Evolutionary conservation across 208 protist species (phyloP).

Genomic region (Angomonas ambiguus): DNA sequence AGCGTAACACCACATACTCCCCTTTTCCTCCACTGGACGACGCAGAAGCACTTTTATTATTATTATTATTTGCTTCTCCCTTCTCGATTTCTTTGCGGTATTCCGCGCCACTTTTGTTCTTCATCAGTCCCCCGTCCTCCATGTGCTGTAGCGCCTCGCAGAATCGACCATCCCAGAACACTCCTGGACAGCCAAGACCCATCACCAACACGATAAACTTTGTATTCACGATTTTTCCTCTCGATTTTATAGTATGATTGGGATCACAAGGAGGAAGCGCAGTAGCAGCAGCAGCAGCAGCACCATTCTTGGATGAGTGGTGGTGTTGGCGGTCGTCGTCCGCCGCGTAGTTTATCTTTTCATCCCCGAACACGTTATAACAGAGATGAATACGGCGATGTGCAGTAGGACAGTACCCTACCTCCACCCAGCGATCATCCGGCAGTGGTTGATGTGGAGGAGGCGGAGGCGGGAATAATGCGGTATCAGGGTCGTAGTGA

Average conservation of each 20-base stretch:
- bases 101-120: too few species aligned
- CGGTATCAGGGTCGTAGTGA: background rate
- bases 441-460: background rate
- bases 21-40: background rate
- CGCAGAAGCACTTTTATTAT: too few species aligned
- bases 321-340: background rate
- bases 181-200: constrained; percentile 39
- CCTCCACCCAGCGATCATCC: constrained; percentile 38
- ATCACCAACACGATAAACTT: constrained; percentile 52
- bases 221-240: background rate
- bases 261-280: background rate
- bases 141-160: constrained; percentile 18
- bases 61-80: background rate
- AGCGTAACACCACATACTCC: constrained; percentile 60
- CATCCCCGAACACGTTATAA: constrained; percentile 57
- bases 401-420: constrained; percentile 48
- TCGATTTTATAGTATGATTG: too few species aligned
- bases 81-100: too few species aligned
- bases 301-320: too few species aligned
- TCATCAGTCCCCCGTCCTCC: background rate
- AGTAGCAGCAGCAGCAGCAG: background rate
- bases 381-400: constrained; percentile 45
- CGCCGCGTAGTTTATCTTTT: background rate
- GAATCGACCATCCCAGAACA: constrained; percentile 55
- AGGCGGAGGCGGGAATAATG: constrained; percentile 2